phyloP scores from a whole-genome alignment of 768 basidiomycete species.

The Rhodotorula babjevae region DNA sequence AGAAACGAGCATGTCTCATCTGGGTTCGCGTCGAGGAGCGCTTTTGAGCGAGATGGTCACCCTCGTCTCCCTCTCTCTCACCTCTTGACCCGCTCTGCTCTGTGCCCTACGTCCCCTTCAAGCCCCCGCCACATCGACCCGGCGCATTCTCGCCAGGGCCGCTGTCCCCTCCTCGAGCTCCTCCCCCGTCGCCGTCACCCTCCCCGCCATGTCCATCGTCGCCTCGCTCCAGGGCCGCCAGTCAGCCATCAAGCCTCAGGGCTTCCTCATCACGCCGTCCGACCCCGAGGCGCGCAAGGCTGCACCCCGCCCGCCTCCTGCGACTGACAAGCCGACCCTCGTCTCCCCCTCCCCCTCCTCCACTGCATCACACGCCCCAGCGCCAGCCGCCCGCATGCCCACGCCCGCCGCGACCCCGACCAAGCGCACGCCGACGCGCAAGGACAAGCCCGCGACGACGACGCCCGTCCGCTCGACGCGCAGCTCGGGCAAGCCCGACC shows the following conservation, averaged over 20 bases:
- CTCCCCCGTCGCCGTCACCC: neutral
- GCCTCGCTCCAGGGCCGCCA: neutral
- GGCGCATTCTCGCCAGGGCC: no score
- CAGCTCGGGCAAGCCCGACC: constrained; percentile 1
- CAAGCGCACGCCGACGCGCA: neutral
- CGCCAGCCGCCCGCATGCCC: neutral
- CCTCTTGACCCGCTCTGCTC: neutral
- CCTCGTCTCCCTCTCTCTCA: neutral
- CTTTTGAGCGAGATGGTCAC: no score
- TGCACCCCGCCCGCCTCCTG: neutral
- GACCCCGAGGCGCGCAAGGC: neutral
- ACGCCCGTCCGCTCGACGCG: constrained; percentile 18
- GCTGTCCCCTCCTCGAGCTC: neutral
- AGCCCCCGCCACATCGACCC: no score
- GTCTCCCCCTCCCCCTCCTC: neutral
- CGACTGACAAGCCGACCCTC: neutral
- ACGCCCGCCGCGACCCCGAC: neutral
- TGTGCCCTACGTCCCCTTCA: no score
- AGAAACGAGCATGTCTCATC: no score
- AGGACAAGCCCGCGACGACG: no score
- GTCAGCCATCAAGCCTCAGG: neutral
- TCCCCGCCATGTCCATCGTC: neutral
- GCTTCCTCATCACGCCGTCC: neutral
- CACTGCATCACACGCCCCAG: no score
- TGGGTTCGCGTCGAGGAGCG: no score